These are phyloP conservation scores for Penicillium sp. DNA, from an alignment of 2,329 filamentous ascomycete genomes.

Conservation along the genomic window DNA sequence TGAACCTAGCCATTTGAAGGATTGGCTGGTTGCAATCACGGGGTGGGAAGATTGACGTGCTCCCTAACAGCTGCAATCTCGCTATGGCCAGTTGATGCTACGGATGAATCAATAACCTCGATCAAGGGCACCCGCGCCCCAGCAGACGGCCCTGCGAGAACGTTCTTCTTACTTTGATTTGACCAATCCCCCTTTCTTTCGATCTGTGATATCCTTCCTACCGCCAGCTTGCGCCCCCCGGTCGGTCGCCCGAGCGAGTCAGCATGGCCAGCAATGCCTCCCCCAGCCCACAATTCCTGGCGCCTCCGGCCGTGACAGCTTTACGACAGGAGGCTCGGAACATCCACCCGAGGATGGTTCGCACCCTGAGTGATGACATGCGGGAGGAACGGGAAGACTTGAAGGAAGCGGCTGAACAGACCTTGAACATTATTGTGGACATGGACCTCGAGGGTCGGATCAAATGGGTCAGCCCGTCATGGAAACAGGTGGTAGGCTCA, in stretches of 20 bases:
- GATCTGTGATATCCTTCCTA: slow-evolving; percentile 1
- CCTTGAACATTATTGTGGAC: slow-evolving; percentile 93
- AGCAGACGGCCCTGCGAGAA: slow-evolving; percentile 44
- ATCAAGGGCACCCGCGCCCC: slow-evolving; percentile 45
- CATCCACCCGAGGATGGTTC: slow-evolving; percentile 51
- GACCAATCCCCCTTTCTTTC: slow-evolving; percentile 1
- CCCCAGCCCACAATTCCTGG: slow-evolving; percentile 41
- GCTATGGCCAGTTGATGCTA: slow-evolving; percentile 43
- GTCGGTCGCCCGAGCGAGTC: slow-evolving; percentile 21
- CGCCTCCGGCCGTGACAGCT: slow-evolving; percentile 47
- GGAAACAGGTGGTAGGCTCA: slow-evolving; percentile 89
- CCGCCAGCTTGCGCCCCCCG: background rate
- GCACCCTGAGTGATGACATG: slow-evolving; percentile 81
- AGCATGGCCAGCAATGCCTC: slow-evolving; percentile 47
- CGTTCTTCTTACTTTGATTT: slow-evolving; percentile 8
- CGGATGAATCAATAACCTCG: slow-evolving; percentile 44
- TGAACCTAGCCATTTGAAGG: background rate
- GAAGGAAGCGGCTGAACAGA: slow-evolving; percentile 93
- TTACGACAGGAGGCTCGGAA: slow-evolving; percentile 46
- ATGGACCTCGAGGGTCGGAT: slow-evolving; percentile 86
- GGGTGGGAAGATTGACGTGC: slow-evolving; percentile 1
- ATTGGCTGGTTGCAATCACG: slow-evolving; percentile 1
- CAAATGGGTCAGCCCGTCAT: slow-evolving; percentile 95
- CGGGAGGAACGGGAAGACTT: slow-evolving; percentile 91
- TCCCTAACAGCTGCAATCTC: slow-evolving; percentile 17